Evolutionary conservation across 306 rosid species (phyloP).

Genomic region (Dicorynia guianensis): DNA sequence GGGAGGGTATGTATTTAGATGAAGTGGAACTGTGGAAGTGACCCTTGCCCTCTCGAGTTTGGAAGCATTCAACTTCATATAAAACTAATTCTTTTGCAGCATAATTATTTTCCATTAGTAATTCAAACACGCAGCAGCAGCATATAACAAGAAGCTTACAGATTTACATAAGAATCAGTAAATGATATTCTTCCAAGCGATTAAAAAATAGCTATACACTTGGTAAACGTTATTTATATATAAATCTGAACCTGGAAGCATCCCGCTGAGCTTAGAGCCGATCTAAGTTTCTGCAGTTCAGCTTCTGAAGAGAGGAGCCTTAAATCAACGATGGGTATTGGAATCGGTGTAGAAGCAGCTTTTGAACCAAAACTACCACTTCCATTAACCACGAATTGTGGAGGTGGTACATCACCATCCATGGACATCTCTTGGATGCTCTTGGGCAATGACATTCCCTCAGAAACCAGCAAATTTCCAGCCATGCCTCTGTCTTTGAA

Average conservation of each 20-base stretch:
- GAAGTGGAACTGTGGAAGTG: no score
- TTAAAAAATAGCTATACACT: neutral
- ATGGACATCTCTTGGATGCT: conserved; percentile 56
- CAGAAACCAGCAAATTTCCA: neutral
- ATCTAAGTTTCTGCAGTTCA: conserved; percentile 58
- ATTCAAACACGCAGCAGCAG: no score
- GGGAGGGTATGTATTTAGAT: no score
- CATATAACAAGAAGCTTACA: no score
- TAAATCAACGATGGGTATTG: conserved; percentile 61
- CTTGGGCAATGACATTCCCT: conserved; percentile 25
- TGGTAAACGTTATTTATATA: neutral
- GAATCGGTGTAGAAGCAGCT: conserved; percentile 33
- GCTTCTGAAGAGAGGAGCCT: conserved; percentile 51
- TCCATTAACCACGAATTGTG: conserved; percentile 43
- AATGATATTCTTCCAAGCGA: no score
- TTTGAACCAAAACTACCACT: conserved; percentile 31
- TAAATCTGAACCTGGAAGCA: conserved; percentile 68
- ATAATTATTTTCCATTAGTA: no score
- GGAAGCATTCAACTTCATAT: no score
- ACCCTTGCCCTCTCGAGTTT: no score
- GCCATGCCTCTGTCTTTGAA: conserved; percentile 33
- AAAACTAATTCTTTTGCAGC: no score
- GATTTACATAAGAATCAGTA: no score
- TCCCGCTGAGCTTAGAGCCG: conserved; percentile 66
- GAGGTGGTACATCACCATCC: conserved; percentile 54